phyloP scores from a whole-genome alignment of 495 filamentous ascomycete species.

The Cercophora newfieldiana region DNA sequence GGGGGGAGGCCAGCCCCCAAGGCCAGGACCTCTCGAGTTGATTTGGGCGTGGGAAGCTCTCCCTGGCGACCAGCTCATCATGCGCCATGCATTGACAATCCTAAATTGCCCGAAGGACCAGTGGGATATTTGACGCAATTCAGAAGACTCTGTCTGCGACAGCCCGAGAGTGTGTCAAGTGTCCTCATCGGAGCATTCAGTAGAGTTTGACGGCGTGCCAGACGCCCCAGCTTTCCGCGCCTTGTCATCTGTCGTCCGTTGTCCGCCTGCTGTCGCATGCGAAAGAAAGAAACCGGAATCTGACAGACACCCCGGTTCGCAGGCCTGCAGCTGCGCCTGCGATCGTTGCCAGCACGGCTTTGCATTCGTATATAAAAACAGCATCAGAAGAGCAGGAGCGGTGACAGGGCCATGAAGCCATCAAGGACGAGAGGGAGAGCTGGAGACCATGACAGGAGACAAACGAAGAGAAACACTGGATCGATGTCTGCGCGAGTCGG shows the following conservation, averaged over 20 bases:
- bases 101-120: slow-evolving; percentile 18
- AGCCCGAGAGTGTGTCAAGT: not conserved
- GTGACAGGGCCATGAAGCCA: not conserved
- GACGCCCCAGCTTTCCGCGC: not conserved
- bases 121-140: not conserved
- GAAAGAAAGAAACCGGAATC: not conserved
- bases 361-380: slow-evolving; percentile 1
- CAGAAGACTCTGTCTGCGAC: slow-evolving; percentile 3
- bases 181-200: not conserved
- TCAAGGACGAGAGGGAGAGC: not conserved
- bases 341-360: not conserved
- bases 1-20: not conserved
- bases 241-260: not conserved
- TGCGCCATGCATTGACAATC: slow-evolving; percentile 34
- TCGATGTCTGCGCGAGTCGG: slow-evolving; percentile 5
- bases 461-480: not conserved
- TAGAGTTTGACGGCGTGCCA: not conserved
- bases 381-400: not conserved
- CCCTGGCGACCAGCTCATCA: slow-evolving; percentile 38
- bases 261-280: not conserved
- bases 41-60: not conserved
- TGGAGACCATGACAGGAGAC: not conserved
- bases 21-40: not conserved
- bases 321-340: not conserved
- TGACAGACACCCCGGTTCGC: not conserved